phyloP scores from a whole-genome alignment of 257 asterid genomes.

The Primulina tabacum region DNA sequence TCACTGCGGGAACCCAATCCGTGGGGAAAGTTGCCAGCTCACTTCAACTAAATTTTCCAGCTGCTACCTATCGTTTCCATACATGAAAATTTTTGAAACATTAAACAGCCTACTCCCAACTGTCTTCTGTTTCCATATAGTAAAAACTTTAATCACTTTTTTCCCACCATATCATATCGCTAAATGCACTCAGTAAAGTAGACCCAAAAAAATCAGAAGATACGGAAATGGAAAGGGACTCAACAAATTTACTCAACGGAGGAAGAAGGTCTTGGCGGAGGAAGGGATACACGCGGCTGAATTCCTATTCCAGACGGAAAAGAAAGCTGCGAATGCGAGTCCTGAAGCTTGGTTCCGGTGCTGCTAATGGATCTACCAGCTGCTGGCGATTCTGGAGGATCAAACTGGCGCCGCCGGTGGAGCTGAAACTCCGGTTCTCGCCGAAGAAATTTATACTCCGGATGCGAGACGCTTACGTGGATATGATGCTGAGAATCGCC shows the following conservation, averaged over 20 bases:
- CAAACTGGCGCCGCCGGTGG: slow-evolving; percentile 24
- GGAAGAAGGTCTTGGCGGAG: slow-evolving; percentile 34
- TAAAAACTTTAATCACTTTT: background rate
- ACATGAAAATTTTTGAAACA: background rate
- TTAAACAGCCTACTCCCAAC: background rate
- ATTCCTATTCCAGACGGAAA: slow-evolving; percentile 16
- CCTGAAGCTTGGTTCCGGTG: slow-evolving; percentile 3
- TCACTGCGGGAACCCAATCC: too few relatives aligned
- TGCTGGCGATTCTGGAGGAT: slow-evolving; percentile 34
- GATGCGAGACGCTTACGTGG: slow-evolving; percentile 40
- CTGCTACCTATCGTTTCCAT: background rate
- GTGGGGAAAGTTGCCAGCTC: too few relatives aligned
- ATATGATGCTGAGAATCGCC: slow-evolving; percentile 34
- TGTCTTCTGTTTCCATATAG: background rate
- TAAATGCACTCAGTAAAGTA: too few relatives aligned
- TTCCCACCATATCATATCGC: background rate
- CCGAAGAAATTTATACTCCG: slow-evolving; percentile 29
- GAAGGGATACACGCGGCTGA: slow-evolving; percentile 31
- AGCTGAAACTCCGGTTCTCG: slow-evolving; percentile 34
- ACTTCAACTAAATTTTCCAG: background rate
- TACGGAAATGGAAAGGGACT: slow-evolving; percentile 30
- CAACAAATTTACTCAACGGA: slow-evolving; percentile 21
- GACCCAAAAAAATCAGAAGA: background rate
- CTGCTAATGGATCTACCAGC: slow-evolving; percentile 12
- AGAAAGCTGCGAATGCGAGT: slow-evolving; percentile 23